A percentile compares a stretch with the other conserved stretches of the same genome.
These are phyloP conservation scores for Chaetomium strumarium DNA, from an alignment of 2,329 filamentous ascomycete genomes.

Conservation along the genomic window DNA sequence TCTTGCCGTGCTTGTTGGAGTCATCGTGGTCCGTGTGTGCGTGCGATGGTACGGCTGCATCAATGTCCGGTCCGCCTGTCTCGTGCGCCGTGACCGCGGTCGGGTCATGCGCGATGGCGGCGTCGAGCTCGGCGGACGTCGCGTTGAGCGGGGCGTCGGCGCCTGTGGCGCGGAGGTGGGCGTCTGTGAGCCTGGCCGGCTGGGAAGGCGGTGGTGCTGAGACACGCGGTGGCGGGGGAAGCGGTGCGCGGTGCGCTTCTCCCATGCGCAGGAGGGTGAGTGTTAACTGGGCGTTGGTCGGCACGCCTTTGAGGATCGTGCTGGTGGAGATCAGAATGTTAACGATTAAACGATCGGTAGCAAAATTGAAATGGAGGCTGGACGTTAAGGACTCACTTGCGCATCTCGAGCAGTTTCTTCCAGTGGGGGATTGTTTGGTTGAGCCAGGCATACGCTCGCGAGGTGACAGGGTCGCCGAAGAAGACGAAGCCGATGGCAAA, in stretches of 20 bases:
- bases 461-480: slow-evolving; percentile 72
- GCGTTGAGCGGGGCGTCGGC: slow-evolving; percentile 50
- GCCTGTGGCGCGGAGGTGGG: slow-evolving; percentile 45
- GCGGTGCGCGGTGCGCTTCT: slow-evolving; percentile 71
- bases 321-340: slow-evolving; percentile 12
- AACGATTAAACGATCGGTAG: neutral
- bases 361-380: slow-evolving; percentile 10
- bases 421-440: slow-evolving; percentile 61
- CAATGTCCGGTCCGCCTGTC: slow-evolving; percentile 37
- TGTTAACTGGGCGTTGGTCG: slow-evolving; percentile 79
- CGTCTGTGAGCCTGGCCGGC: slow-evolving; percentile 36
- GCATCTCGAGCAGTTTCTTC: slow-evolving; percentile 67
- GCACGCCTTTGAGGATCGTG: slow-evolving; percentile 72
- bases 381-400: slow-evolving; percentile 43
- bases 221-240: slow-evolving; percentile 52
- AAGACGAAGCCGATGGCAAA: slow-evolving; percentile 68
- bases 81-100: slow-evolving; percentile 16
- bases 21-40: slow-evolving; percentile 21
- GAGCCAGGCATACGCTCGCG: slow-evolving; percentile 51
- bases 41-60: slow-evolving; percentile 32
- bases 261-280: slow-evolving; percentile 76
- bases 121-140: slow-evolving; percentile 58
- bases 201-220: slow-evolving; percentile 32
- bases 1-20: slow-evolving; percentile 34
- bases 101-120: slow-evolving; percentile 48